Evolutionary conservation across 495 filamentous ascomycete genomes (phyloP).

Genomic region (Astrothelium subdiscretum): DNA sequence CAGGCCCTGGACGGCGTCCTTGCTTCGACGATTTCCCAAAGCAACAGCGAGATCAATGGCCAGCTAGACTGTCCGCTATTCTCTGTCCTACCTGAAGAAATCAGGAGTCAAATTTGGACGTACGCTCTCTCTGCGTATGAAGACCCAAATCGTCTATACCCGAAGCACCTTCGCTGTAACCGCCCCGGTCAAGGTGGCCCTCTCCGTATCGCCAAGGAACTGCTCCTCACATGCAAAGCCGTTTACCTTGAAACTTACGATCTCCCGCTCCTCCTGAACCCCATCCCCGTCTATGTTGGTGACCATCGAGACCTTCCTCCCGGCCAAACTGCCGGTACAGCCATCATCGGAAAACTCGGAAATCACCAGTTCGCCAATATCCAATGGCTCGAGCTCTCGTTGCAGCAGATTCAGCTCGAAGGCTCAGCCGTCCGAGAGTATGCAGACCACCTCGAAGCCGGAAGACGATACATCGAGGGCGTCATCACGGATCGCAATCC

Average conservation of each 20-base stretch:
- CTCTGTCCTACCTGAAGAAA: conserved; percentile 22
- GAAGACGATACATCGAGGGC: conserved; percentile 4
- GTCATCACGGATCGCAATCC: background rate
- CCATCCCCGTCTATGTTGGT: conserved; percentile 7
- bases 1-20: background rate
- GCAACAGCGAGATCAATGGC: conserved; percentile 4
- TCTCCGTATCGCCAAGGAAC: conserved; percentile 7
- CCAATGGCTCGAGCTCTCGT: conserved; percentile 11
- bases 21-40: background rate
- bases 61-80: conserved; percentile 22
- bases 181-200: background rate
- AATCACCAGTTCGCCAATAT: conserved; percentile 15
- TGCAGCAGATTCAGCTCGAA: conserved; percentile 12
- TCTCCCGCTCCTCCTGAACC: conserved; percentile 12
- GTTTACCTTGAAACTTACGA: conserved; percentile 14
- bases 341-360: background rate
- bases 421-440: background rate
- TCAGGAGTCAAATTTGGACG: conserved; percentile 24
- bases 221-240: conserved; percentile 11
- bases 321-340: background rate
- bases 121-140: conserved; percentile 23
- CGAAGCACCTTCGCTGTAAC: background rate
- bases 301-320: background rate
- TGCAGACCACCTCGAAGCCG: background rate
- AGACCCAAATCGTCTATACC: conserved; percentile 7